These are phyloP conservation scores for Lactarius deliciosus DNA, from an alignment of 768 basidiomycete species.

Conservation along the genomic window DNA sequence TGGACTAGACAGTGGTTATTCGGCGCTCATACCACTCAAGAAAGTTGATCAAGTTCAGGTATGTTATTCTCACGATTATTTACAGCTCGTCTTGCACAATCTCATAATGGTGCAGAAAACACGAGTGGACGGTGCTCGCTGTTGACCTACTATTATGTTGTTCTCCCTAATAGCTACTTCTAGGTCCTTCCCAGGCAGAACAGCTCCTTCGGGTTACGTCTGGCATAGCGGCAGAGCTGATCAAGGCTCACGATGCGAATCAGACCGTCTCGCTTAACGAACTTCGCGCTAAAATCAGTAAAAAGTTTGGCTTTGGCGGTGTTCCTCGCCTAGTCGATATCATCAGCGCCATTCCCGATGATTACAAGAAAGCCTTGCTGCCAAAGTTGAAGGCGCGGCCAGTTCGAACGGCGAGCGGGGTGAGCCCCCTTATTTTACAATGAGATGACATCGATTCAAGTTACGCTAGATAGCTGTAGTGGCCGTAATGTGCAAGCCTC, in stretches of 20 bases:
- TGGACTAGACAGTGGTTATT: neutral
- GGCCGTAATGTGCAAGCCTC: constrained; percentile 99
- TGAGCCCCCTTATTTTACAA: constrained; percentile 42
- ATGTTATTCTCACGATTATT: constrained; percentile 14
- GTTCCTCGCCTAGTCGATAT: constrained; percentile 96
- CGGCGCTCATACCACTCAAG: neutral
- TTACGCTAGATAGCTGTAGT: constrained; percentile 86
- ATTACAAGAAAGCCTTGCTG: constrained; percentile 88
- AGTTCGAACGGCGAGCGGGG: constrained; percentile 94
- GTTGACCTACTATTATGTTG: neutral
- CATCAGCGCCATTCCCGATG: constrained; percentile 96
- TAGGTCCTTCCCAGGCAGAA: constrained; percentile 88
- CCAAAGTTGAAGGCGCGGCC: constrained; percentile 92
- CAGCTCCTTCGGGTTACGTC: constrained; percentile 87
- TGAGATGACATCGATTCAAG: neutral
- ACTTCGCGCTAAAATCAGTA: constrained; percentile 83
- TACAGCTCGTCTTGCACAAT: constrained; percentile 2
- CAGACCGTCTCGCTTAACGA: constrained; percentile 83
- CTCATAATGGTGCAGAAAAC: constrained; percentile 43
- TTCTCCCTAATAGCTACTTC: neutral
- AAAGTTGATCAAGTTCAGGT: neutral
- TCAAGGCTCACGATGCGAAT: constrained; percentile 79
- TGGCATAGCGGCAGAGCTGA: constrained; percentile 91
- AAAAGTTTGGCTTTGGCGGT: constrained; percentile 83
- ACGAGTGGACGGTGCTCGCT: constrained; percentile 39